Evolutionary conservation across 2,329 filamentous ascomycete genomes (phyloP), one percentile per base, ranked within the genome.

Genomic region (Fonsecaea pugnacius): DNA sequence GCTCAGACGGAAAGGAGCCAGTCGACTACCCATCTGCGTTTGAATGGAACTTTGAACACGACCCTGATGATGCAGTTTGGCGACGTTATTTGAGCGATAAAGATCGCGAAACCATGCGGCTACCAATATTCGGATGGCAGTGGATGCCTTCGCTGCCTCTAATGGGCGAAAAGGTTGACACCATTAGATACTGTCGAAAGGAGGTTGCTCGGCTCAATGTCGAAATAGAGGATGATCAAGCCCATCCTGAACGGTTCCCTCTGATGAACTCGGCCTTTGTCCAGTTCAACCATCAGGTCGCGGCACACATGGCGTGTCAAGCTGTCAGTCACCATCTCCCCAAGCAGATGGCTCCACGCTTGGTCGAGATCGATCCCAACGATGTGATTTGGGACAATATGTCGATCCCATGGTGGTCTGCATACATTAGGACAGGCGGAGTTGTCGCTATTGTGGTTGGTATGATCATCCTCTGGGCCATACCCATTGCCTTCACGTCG

Each of bases 341-440:
- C 1, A 91, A 91, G 71, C 91, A 96, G 52, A 99, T 99, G 95
- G 85, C 91, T 1, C 95, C 95, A 0, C 87, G 95, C 32, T 85
- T 91, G 46, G 90, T 96, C n/a, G 95, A 99, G 74, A 92, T 99
- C 53, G 92, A 92, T 6, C 95, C 95, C 0, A 89, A 89, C 50
- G 93, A 98, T 74, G 92, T 99, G 8, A 84, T 96, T 46, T 99
- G 95, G 95, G 91, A 96, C 69, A 99, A 99, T 74, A 94, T 99
- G 89, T 93, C 92, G 0, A 90, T 97, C 71, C 87, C 85, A 60
- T 98, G 95, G 94, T 98, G 93, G 92, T 89, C 94, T 67, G 85
- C 89, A 62, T 96, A 94, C 83, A 73, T 92, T 33, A 86, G 92
- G 32, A 88, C 87, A 1, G 84, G 81, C 38, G 75, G 89, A 8